Percentiles rank a stretch among this genome's conserved stretches.
phyloP scores from a whole-genome alignment of 2,329 filamentous ascomycete genomes.

The Xylaria sp. region DNA sequence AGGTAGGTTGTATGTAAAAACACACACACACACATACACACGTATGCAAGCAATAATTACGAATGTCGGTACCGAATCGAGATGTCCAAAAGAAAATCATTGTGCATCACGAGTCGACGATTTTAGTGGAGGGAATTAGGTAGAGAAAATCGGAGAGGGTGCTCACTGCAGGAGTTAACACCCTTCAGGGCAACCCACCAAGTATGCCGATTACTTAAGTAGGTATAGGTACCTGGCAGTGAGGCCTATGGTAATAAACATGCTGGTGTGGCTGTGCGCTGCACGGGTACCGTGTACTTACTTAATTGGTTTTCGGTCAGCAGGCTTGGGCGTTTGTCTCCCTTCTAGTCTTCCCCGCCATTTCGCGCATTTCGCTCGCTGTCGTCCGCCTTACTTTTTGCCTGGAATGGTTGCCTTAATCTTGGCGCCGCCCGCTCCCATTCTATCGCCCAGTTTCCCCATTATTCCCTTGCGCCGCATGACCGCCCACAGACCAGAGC shows the following conservation, averaged over 20 bases:
- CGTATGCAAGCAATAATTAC: constrained; percentile 1
- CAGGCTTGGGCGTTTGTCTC: constrained; percentile 7
- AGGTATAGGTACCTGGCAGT: constrained; percentile 6
- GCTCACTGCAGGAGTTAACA: too few species aligned
- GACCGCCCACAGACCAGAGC: constrained; percentile 7
- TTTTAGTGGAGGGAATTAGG: background rate
- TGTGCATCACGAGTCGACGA: constrained; percentile 18
- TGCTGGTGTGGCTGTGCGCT: constrained; percentile 22
- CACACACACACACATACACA: too few species aligned
- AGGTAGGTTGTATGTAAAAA: background rate
- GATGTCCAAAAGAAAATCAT: constrained; percentile 14
- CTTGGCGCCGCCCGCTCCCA: constrained; percentile 31
- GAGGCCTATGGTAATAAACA: background rate
- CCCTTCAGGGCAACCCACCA: too few species aligned
- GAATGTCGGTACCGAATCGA: background rate
- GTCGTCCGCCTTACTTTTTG: constrained; percentile 38
- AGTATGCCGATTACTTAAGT: too few species aligned
- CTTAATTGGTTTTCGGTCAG: constrained; percentile 23
- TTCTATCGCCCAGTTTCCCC: background rate
- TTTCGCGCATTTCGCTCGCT: constrained; percentile 2
- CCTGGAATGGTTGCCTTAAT: constrained; percentile 41
- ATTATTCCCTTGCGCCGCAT: constrained; percentile 17
- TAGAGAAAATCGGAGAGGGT: background rate
- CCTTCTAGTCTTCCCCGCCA: background rate
- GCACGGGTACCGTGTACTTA: background rate